A percentile compares a stretch with the other conserved stretches of the same genome.
Evolutionary conservation across 1,139 yeast species (phyloP).

Genomic region (Zygosaccharomyces pseudobailii): DNA sequence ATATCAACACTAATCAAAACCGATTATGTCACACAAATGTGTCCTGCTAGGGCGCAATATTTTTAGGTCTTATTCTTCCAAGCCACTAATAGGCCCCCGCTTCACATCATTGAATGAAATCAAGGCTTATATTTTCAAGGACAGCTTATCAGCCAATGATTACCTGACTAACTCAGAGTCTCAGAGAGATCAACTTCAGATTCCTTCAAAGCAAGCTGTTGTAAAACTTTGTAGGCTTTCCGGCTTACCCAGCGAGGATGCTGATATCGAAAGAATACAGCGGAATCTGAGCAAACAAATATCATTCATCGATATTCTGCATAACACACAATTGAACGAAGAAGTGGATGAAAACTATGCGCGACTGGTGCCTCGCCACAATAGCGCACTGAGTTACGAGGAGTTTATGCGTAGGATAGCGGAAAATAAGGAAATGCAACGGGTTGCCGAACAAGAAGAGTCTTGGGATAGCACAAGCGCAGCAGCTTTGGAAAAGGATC

Average conservation of each 20-base stretch:
- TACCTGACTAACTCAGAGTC: slow-evolving; percentile 11
- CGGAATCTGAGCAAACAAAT: slow-evolving; percentile 43
- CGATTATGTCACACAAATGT: not conserved
- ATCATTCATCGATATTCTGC: slow-evolving; percentile 43
- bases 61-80: slow-evolving; percentile 4
- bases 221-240: slow-evolving; percentile 40
- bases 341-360: slow-evolving; percentile 22
- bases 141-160: slow-evolving; percentile 28
- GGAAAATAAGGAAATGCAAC: slow-evolving; percentile 17
- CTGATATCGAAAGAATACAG: slow-evolving; percentile 31
- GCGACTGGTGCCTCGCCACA: slow-evolving; percentile 21
- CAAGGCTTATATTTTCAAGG: slow-evolving; percentile 16
- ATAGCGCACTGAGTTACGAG: slow-evolving; percentile 27
- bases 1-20: not conserved
- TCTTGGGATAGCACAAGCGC: slow-evolving; percentile 38
- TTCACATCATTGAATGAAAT: slow-evolving; percentile 21
- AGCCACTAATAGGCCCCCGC: slow-evolving; percentile 16
- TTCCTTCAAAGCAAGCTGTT: slow-evolving; percentile 16
- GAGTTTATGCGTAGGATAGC: slow-evolving; percentile 24
- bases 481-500: slow-evolving; percentile 31
- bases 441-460: slow-evolving; percentile 37
- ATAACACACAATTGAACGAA: slow-evolving; percentile 26
- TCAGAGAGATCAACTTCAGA: not conserved
- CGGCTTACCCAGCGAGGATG: slow-evolving; percentile 38
- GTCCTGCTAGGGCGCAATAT: not conserved